Evolutionary conservation across 371 early-diverging fungal species (phyloP).

Genomic region (Capillidium rhysosporum): DNA sequence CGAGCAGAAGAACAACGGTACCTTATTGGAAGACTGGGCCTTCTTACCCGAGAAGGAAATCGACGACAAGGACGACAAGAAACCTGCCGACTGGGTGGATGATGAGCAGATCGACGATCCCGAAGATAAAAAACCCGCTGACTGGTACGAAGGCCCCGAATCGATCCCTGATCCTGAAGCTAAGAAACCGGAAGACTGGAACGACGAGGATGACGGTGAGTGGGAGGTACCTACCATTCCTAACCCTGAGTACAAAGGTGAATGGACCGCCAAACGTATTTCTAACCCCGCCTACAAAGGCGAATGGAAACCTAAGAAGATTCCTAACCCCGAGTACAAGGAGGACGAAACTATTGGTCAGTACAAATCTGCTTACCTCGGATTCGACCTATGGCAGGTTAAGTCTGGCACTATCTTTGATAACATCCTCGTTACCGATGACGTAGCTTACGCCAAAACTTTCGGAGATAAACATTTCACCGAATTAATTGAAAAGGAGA

Average conservation of each 20-base stretch:
- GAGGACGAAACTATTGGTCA: constrained; percentile 65
- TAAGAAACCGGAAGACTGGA: constrained; percentile 87
- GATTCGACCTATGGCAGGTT: constrained; percentile 95
- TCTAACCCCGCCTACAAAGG: constrained; percentile 94
- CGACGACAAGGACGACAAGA: constrained; percentile 68
- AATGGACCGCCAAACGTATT: constrained; percentile 59
- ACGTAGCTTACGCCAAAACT: constrained; percentile 38
- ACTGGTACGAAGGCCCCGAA: constrained; percentile 69
- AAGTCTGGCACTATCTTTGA: constrained; percentile 82
- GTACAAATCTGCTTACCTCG: constrained; percentile 60
- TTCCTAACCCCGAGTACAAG: constrained; percentile 82
- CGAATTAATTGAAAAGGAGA: constrained; percentile 27
- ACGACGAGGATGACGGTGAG: constrained; percentile 58
- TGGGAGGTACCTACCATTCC: constrained; percentile 75
- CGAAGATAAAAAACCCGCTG: constrained; percentile 71
- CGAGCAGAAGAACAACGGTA: constrained; percentile 35
- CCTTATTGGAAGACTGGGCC: constrained; percentile 69
- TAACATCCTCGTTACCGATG: constrained; percentile 64
- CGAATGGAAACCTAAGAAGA: constrained; percentile 70
- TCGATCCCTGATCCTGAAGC: constrained; percentile 69
- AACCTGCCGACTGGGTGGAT: constrained; percentile 66
- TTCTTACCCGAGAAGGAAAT: constrained; percentile 74
- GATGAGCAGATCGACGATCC: constrained; percentile 64
- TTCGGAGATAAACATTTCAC: constrained; percentile 44
- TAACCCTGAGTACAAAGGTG: constrained; percentile 78